These are phyloP conservation scores for Didymella pinodella DNA, from an alignment of 2,329 filamentous ascomycete species.

Conservation along the genomic window DNA sequence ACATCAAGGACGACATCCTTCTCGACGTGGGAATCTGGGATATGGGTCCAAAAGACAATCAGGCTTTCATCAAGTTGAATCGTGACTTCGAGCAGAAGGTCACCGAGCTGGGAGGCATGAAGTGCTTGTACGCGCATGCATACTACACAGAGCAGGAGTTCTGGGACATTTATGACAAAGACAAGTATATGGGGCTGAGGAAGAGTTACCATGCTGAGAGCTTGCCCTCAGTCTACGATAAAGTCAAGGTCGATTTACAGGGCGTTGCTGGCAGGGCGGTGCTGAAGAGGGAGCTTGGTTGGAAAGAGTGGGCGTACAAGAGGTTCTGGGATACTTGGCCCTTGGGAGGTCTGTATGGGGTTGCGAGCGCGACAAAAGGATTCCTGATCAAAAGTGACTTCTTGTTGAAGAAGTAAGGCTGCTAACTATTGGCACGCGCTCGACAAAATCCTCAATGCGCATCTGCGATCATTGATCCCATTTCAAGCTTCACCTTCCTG, in stretches of 20 bases:
- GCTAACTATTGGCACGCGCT: background rate
- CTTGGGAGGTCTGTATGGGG: slow-evolving; percentile 51
- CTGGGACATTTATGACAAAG: slow-evolving; percentile 69
- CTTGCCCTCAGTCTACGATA: slow-evolving; percentile 75
- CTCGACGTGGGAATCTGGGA: slow-evolving; percentile 75
- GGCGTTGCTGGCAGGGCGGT: slow-evolving; percentile 38
- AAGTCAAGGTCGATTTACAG: slow-evolving; percentile 60
- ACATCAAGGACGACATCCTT: slow-evolving; percentile 41
- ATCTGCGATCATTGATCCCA: background rate
- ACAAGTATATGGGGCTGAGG: slow-evolving; percentile 69
- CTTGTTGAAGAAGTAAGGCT: slow-evolving; percentile 40
- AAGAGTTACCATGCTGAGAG: slow-evolving; percentile 68
- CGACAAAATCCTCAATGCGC: background rate
- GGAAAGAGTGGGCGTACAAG: slow-evolving; percentile 39
- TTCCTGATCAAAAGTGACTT: slow-evolving; percentile 45
- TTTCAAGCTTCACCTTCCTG: slow-evolving; percentile 1
- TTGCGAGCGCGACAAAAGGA: slow-evolving; percentile 48
- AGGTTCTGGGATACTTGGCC: slow-evolving; percentile 49
- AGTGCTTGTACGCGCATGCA: slow-evolving; percentile 87
- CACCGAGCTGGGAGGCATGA: slow-evolving; percentile 75
- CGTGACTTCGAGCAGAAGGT: slow-evolving; percentile 75
- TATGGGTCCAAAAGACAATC: slow-evolving; percentile 66
- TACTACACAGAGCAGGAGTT: slow-evolving; percentile 79
- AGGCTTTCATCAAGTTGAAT: slow-evolving; percentile 73
- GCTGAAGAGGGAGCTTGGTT: slow-evolving; percentile 26